Evolutionary conservation across 2,329 filamentous ascomycete genomes (phyloP), one percentile per base, ranked within the genome.

Genomic region (Sclerotinia trifoliorum): DNA sequence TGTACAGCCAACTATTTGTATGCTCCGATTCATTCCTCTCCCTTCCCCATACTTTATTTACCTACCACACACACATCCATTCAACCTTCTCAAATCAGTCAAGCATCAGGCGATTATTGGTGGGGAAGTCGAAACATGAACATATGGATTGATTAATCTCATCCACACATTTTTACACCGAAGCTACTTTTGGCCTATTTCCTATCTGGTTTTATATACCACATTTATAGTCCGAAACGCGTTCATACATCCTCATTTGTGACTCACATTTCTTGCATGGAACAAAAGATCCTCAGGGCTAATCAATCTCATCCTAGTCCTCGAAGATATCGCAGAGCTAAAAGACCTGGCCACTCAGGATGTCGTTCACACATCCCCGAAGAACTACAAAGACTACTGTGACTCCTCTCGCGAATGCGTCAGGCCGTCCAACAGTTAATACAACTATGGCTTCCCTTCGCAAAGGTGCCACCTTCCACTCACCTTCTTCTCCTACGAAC

Each of bases 391-490:
- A 77, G 76, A 74, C 76, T 71, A 78, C 80, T 77, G 78, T 81
- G 80, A 81, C 80, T 81, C 80, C 79, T 74, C 75, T 79, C 71
- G 79, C 80, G 71, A 79, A 78, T 77, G 76, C 77, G 74, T 76
- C 76, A 75, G 75, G 79, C 78, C 80, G 76, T 74, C 76, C 84
- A 74, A 79, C 77, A 71, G 78, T 84, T 80, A 84, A 85, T 78
- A 84, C 82, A 74, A 85, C 82, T 79, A 81, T 85, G 78, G 48
- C 48, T 61, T 80, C 82, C 78, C 84, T 93, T 79, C 85, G 83
- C 78, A 93, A 92, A 82, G 88, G 88, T 75, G 87, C 89, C 66
- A 92, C 90, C 74, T 86, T 85, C 70, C 81, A 85, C 73, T 78
- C 77, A 57, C 70, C 76, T 74, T 79, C 74, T 78, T 82, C 70